Conservation (phyloP, 106 monocot species). For the Dioscorea dumetorum region DNA sequence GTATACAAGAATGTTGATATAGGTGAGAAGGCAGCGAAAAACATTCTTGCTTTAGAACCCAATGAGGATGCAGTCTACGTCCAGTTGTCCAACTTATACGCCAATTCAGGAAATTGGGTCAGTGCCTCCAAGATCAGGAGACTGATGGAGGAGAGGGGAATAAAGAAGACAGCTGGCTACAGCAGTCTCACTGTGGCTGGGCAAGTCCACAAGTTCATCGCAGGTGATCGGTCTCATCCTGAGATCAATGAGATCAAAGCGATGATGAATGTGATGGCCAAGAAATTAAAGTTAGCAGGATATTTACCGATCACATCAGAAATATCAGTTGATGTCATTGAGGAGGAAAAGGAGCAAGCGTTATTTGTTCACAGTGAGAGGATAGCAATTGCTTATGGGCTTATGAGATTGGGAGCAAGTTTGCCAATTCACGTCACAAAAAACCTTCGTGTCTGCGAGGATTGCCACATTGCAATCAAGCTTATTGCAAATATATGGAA, state of each 20-base stretch:
- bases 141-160: slow-evolving; percentile 57
- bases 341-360: slow-evolving; percentile 63
- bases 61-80: slow-evolving; percentile 58
- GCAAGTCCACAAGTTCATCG: slow-evolving; percentile 46
- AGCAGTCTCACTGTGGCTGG: slow-evolving; percentile 46
- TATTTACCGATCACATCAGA: slow-evolving; percentile 34
- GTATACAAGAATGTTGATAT: slow-evolving; percentile 34
- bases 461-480: slow-evolving; percentile 72
- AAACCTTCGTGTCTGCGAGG: slow-evolving; percentile 63
- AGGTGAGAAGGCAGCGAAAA: slow-evolving; percentile 14
- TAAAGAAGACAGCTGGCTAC: slow-evolving; percentile 54
- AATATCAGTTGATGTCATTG: slow-evolving; percentile 40
- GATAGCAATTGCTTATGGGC: slow-evolving; percentile 68
- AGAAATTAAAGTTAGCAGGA: slow-evolving; percentile 41
- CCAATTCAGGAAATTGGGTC: slow-evolving; percentile 35
- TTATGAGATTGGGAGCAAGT: slow-evolving; percentile 36
- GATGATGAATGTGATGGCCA: slow-evolving; percentile 35
- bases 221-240: slow-evolving; percentile 45
- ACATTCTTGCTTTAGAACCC: slow-evolving; percentile 49
- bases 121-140: slow-evolving; percentile 42
- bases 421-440: slow-evolving; percentile 58
- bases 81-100: slow-evolving; percentile 54
- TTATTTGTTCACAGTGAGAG: slow-evolving; percentile 69
- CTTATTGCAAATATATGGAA: slow-evolving; percentile 52
- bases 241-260: slow-evolving; percentile 29